phyloP scores from a whole-genome alignment of 2,329 filamentous ascomycete species.

The Lanzia echinophila region DNA sequence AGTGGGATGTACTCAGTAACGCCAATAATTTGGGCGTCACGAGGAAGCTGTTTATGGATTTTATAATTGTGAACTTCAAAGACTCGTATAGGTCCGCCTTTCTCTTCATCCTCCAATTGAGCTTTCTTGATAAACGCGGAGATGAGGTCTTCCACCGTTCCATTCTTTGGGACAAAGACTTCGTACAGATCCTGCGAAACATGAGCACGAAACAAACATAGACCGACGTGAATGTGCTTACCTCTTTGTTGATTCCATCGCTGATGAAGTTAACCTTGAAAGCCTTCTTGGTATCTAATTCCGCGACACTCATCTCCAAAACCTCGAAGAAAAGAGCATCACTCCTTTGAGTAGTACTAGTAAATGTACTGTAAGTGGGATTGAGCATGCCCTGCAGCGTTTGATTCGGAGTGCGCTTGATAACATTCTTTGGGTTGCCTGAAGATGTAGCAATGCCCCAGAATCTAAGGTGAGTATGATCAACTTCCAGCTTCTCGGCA shows the following conservation, averaged over 20 bases:
- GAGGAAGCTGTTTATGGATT: conserved; percentile 69
- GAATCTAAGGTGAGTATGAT: conserved; percentile 84
- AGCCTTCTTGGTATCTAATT: conserved; percentile 86
- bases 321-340: conserved; percentile 90
- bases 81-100: conserved; percentile 65
- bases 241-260: conserved; percentile 88
- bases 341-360: conserved; percentile 60
- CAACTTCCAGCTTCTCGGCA: conserved; percentile 66
- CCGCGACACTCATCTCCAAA: conserved; percentile 86
- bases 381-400: conserved; percentile 75
- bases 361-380: conserved; percentile 64
- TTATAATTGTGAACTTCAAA: conserved; percentile 80
- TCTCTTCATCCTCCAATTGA: conserved; percentile 65
- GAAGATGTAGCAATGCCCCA: conserved; percentile 74
- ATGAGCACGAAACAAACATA: conserved; percentile 20
- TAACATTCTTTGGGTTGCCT: conserved; percentile 67
- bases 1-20: conserved; percentile 82
- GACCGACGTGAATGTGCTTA: conserved; percentile 34
- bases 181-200: conserved; percentile 63
- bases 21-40: conserved; percentile 66
- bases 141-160: conserved; percentile 72
- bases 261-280: conserved; percentile 78
- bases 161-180: conserved; percentile 80
- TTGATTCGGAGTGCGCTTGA: conserved; percentile 62
- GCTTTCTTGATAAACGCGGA: conserved; percentile 73